Percentiles rank a stretch among this genome's conserved stretches.
Evolutionary conservation across 352 stramenopile species (phyloP).

Genomic region (Globisporangium perplexum): DNA sequence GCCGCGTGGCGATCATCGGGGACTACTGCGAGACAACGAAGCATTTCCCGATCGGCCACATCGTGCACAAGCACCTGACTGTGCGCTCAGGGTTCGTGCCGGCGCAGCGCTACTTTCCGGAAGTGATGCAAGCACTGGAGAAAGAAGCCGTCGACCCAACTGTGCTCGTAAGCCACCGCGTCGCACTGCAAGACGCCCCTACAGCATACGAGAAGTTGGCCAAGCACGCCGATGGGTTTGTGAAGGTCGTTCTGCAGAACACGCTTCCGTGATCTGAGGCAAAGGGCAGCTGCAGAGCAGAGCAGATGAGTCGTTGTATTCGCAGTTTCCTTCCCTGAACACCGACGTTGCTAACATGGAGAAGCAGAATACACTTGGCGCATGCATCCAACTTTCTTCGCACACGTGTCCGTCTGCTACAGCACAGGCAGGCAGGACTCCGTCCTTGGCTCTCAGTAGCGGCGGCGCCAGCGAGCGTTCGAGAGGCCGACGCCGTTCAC

Average conservation of each 20-base stretch:
- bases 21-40: conserved; percentile 27
- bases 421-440: too few species aligned
- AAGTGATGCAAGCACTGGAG: conserved; percentile 21
- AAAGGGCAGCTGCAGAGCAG: too few species aligned
- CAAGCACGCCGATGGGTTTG: conserved; percentile 20
- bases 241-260: conserved; percentile 26
- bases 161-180: conserved; percentile 20
- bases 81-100: conserved; percentile 25
- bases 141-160: conserved; percentile 22
- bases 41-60: conserved; percentile 34
- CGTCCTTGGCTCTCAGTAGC: neutral
- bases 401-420: neutral
- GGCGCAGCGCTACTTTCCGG: conserved; percentile 26
- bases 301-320: too few species aligned
- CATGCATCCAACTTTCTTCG: neutral
- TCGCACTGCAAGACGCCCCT: conserved; percentile 25
- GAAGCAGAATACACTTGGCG: too few species aligned
- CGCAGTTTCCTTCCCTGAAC: too few species aligned
- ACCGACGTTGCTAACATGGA: too few species aligned
- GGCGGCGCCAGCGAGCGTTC: conserved; percentile 8
- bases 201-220: conserved; percentile 26
- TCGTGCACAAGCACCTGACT: conserved; percentile 39
- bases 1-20: conserved; percentile 21
- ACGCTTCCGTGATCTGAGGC: neutral
- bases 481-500: neutral